These are phyloP conservation scores for Umbelopsis sp. DNA, from an alignment of 192 early-diverging fungal species.

Conservation along the genomic window DNA sequence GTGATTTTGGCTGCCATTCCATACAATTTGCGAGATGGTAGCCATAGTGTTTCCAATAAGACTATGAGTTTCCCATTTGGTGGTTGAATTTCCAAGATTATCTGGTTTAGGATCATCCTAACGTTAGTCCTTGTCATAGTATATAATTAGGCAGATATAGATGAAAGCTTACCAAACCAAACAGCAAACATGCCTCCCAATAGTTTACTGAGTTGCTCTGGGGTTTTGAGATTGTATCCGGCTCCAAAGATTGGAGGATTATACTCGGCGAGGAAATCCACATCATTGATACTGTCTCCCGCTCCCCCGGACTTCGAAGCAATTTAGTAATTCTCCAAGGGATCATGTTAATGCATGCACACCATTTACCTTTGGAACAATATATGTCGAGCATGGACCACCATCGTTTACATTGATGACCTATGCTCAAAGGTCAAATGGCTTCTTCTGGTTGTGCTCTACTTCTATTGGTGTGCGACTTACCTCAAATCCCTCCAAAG, in stretches of 20 bases:
- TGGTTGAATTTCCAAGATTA: slow-evolving; percentile 45
- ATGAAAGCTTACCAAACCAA: slow-evolving; percentile 32
- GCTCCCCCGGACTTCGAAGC: background rate
- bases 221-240: slow-evolving; percentile 40
- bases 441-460: background rate
- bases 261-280: slow-evolving; percentile 36
- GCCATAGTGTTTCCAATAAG: slow-evolving; percentile 43
- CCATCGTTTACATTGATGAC: slow-evolving; percentile 48
- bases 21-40: slow-evolving; percentile 47
- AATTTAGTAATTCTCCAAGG: background rate
- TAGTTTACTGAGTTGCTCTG: slow-evolving; percentile 33
- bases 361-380: slow-evolving; percentile 35
- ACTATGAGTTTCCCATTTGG: slow-evolving; percentile 47
- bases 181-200: slow-evolving; percentile 47
- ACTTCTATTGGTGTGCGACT: background rate
- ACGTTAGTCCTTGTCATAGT: background rate
- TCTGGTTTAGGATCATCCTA: background rate
- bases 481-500: slow-evolving; percentile 40
- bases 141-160: background rate
- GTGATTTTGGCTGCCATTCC: slow-evolving; percentile 43
- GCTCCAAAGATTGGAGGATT: slow-evolving; percentile 49
- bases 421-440: background rate
- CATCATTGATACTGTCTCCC: slow-evolving; percentile 40
- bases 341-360: too few relatives aligned
- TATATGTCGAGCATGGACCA: slow-evolving; percentile 30